Evolutionary conservation across 108 stramenopile species (phyloP), one percentile per base, ranked within the genome.

Genomic region (Stephanodiscus minutulus): DNA sequence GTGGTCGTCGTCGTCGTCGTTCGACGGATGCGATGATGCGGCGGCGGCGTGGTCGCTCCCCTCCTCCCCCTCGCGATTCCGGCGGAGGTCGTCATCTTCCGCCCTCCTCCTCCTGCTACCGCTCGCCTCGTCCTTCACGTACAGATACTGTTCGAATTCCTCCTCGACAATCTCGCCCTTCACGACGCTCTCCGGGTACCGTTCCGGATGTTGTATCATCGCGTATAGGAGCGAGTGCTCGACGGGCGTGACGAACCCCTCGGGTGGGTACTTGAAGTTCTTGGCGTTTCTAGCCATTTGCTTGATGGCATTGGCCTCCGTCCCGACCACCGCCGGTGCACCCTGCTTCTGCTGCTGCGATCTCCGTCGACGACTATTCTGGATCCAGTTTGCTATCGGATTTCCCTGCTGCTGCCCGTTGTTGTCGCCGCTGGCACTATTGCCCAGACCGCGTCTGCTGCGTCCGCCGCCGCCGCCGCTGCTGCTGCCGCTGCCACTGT

Each of bases 211-310:
- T 48, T 62, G 61, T 33, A 87, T 73, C 86, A 87, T 87, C 41
- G 68, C 69, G 29, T 80, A 80, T 3, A 80, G 56, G 15, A 87
- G 41, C 22, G 84, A 77, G 41, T 85, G 84, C 43, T 87, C 86
- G 7, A 87, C 81, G n/a, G 79, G 64, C n/a, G 82, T 77, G 1
- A 83, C 49, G 60, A 85, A 87, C 41, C 86, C 86, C 27, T 64
- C 64, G 7, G 28, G 5, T 29, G 86, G 86, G 63, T 87, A 87
- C 3, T 65, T 56, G 69, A 87, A 80, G 33, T 48, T 18, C 33
- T 55, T 63, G 6, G 68, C 62, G 36, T 80, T 80, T 0, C 37
- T 22, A 47, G 48, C 6, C 15, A 70, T 72, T 21, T 80, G 70
- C 47, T 57, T 12, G 22, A 80, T 37, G 43, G 79, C 79, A 8